phyloP scores from a whole-genome alignment of 495 filamentous ascomycete genomes.

The Annulohypoxylon maeteangense region DNA sequence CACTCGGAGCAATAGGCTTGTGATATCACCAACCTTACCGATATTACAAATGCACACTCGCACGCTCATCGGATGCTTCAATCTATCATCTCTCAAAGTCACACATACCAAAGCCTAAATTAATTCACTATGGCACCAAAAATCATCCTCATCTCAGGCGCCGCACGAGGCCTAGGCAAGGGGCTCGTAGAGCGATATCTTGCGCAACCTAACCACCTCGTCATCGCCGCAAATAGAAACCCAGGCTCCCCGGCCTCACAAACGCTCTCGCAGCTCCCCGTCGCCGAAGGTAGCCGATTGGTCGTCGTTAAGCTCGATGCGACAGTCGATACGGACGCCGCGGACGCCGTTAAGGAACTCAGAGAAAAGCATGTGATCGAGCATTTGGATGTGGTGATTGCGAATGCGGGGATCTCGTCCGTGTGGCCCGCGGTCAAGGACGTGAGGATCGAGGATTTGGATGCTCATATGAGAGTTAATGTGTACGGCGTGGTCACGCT shows the following conservation, averaged over 20 bases:
- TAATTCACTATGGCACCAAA: conserved; percentile 37
- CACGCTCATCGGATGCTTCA: not conserved
- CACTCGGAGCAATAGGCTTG: not conserved
- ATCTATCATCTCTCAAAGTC: not conserved
- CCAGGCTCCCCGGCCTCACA: conserved; percentile 35
- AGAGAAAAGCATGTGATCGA: conserved; percentile 26
- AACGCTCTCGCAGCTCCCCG: conserved; percentile 32
- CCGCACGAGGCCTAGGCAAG: conserved; percentile 48
- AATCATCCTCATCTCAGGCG: conserved; percentile 48
- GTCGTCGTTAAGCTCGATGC: conserved; percentile 42
- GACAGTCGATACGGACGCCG: conserved; percentile 18
- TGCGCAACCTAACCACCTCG: conserved; percentile 43
- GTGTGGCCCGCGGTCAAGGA: conserved; percentile 32
- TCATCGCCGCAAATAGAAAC: conserved; percentile 52
- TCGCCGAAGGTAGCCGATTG: conserved; percentile 25
- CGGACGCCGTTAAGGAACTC: conserved; percentile 30
- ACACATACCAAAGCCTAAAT: not conserved
- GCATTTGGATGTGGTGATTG: conserved; percentile 39
- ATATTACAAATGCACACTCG: not conserved
- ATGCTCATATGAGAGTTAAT: conserved; percentile 32
- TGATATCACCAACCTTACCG: conserved; percentile 11
- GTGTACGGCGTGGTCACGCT: conserved; percentile 32
- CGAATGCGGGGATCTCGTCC: conserved; percentile 41
- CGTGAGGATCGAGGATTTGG: conserved; percentile 22
- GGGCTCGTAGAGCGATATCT: conserved; percentile 45